Evolutionary conservation across 2,329 filamentous ascomycete species (phyloP).

Genomic region (Coniochaeta prunicola): DNA sequence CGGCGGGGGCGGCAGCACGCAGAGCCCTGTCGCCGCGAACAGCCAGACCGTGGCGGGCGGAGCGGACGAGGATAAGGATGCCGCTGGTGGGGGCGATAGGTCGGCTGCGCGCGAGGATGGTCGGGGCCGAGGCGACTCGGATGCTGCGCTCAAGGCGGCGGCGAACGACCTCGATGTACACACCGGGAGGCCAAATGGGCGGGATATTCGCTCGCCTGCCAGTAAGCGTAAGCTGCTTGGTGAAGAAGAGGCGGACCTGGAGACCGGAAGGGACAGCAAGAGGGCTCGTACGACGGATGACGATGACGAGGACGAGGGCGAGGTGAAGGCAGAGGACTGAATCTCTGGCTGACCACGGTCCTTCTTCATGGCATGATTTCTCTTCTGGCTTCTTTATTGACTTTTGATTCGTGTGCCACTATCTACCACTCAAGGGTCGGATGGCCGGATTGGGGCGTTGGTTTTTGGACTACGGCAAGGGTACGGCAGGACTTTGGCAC

Average conservation of each 20-base stretch:
- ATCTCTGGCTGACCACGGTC: not conserved
- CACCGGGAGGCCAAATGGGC: conserved; percentile 11
- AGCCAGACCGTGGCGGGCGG: not conserved
- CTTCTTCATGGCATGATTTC: not conserved
- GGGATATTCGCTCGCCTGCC: conserved; percentile 16
- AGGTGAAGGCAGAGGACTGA: conserved; percentile 10
- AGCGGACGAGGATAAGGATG: not conserved
- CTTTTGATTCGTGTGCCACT: not conserved
- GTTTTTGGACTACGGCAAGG: not conserved
- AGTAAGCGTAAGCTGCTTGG: conserved; percentile 18
- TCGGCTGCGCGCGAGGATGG: not conserved
- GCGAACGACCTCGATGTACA: conserved; percentile 22
- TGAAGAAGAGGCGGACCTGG: conserved; percentile 11
- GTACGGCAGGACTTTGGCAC: not conserved
- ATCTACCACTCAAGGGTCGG: not conserved
- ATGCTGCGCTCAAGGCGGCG: conserved; percentile 21
- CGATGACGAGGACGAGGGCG: conserved; percentile 19
- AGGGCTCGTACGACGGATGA: conserved; percentile 14
- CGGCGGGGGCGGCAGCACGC: conserved; percentile 34
- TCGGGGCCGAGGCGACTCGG: conserved; percentile 18
- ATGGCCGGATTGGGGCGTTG: not conserved
- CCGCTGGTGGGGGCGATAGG: not conserved
- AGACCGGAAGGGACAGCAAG: conserved; percentile 11
- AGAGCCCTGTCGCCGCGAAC: conserved; percentile 30
- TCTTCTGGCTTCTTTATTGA: not conserved